These are phyloP conservation scores for Heterobasidion occidentale DNA, from an alignment of 1,284 basidiomycete genomes.

Conservation along the genomic window DNA sequence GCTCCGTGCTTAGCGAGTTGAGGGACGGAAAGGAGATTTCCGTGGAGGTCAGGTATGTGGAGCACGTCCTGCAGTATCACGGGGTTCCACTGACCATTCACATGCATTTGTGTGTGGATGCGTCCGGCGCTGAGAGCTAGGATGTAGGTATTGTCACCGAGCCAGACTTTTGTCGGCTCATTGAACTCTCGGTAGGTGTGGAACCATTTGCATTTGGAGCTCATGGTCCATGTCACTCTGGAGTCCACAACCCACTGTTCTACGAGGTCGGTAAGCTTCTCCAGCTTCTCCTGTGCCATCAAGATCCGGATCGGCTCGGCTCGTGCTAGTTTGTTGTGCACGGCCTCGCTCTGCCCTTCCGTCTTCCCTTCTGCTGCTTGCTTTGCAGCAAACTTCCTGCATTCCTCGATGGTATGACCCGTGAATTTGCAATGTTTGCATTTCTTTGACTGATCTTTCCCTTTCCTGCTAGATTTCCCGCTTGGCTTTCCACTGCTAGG, in stretches of 20 bases:
- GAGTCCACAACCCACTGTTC: slow-evolving; percentile 17
- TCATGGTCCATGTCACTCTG: slow-evolving; percentile 14
- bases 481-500: too few species aligned
- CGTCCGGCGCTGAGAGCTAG: slow-evolving; percentile 9
- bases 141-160: slow-evolving; percentile 13
- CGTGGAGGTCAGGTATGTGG: slow-evolving; percentile 14
- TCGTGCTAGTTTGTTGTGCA: neutral
- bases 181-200: slow-evolving; percentile 2
- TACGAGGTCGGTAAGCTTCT: slow-evolving; percentile 1
- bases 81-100: neutral
- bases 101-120: neutral
- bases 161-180: slow-evolving; percentile 6
- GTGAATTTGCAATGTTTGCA: too few species aligned
- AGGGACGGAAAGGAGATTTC: slow-evolving; percentile 17
- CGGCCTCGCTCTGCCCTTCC: neutral
- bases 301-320: slow-evolving; percentile 1
- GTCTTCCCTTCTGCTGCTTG: neutral
- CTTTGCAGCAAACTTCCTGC: neutral
- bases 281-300: neutral
- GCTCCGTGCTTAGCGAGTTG: slow-evolving; percentile 5
- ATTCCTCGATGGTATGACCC: too few species aligned
- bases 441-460: too few species aligned
- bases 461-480: too few species aligned
- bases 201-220: slow-evolving; percentile 11
- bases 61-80: slow-evolving; percentile 9